A percentile compares a stretch with the other conserved stretches of the same genome.
These are phyloP conservation scores for Chlamydomonas urium DNA, from an alignment of 139 green algal genomes.

Conservation along the genomic window DNA sequence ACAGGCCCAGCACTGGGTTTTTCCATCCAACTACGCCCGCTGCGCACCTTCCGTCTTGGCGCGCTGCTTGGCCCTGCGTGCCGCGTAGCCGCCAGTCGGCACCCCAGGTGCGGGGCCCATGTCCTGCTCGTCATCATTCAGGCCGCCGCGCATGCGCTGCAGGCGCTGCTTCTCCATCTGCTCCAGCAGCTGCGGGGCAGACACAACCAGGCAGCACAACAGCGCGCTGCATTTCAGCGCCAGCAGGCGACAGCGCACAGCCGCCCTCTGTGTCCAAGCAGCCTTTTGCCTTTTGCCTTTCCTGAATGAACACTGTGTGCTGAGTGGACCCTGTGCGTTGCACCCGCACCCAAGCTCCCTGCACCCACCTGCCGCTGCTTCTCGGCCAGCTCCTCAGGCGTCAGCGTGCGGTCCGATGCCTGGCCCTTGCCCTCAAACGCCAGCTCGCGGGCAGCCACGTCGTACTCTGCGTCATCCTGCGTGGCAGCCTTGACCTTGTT, in stretches of 20 bases:
- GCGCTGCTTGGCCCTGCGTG: constrained; percentile 7
- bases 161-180: constrained; percentile 64
- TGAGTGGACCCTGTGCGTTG: too few species aligned
- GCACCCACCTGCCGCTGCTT: constrained; percentile 24
- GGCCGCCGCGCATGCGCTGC: constrained; percentile 56
- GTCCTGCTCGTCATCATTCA: constrained; percentile 12
- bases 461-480: constrained; percentile 62
- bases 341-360: too few species aligned
- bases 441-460: constrained; percentile 61
- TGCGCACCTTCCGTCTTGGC: constrained; percentile 3
- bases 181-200: constrained; percentile 49
- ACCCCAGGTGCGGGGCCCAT: constrained; percentile 10
- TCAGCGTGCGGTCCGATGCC: constrained; percentile 56
- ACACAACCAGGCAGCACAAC: background rate
- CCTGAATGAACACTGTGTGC: too few species aligned
- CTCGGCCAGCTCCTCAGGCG: constrained; percentile 49
- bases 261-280: too few species aligned
- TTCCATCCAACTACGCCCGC: too few species aligned
- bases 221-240: background rate
- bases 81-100: constrained; percentile 36
- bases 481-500: constrained; percentile 41
- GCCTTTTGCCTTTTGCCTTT: too few species aligned
- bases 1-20: too few species aligned
- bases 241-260: too few species aligned
- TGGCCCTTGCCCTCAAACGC: constrained; percentile 67